Base-by-base conservation (phyloP, 495 filamentous ascomycete genomes). In the Neurospora tetraspora region DNA sequence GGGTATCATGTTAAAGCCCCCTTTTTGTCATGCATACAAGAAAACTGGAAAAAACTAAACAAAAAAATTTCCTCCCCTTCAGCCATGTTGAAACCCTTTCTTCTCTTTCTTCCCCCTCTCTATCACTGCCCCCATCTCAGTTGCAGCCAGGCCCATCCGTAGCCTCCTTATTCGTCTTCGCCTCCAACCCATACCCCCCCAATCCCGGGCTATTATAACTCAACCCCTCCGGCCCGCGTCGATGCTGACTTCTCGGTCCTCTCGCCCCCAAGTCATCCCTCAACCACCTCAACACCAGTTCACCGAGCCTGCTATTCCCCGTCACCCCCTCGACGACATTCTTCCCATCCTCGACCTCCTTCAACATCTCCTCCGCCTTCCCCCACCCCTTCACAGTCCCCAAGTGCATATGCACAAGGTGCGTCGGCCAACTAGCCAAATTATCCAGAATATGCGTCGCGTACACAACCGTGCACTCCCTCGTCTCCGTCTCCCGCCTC, bases 391-490 rank as follows among this genome's bases (percentile, higher is more conserved):
- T 94, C 47, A 98, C 92, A 70, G 83, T 88, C 4, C 96, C 96
- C 45, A 95, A 77, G 78, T 92, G 89, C 94, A 98, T 97, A 76
- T 98, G 94, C 69, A 97, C 94, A 69, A 99, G 81, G 83, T 99
- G 94, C 0, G 91, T 97, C 69, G 96, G 96, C 96, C 96, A 99
- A 40, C 88, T 88, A 1, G 92, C 93, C 36, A 98, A 80, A 74
- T 97, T 96, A 78, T 99, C 96, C 76, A 99, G 80, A 70, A 99
- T 97, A 80, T 99, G 96, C 23, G 96, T 98, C 34, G 96, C 96
- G 81, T 99, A 99, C 36, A 98, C 94, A 75, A 99, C 92, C 3
- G 96, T 97, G 79, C 94, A 97, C 11, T 88, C 81, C 68, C 96
- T 83, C 8, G 77, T 82, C 83, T 94, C 91, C 0, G 96, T 98